Conservation (phyloP, 257 asterid species). For the Solanum paucissectum region DNA sequence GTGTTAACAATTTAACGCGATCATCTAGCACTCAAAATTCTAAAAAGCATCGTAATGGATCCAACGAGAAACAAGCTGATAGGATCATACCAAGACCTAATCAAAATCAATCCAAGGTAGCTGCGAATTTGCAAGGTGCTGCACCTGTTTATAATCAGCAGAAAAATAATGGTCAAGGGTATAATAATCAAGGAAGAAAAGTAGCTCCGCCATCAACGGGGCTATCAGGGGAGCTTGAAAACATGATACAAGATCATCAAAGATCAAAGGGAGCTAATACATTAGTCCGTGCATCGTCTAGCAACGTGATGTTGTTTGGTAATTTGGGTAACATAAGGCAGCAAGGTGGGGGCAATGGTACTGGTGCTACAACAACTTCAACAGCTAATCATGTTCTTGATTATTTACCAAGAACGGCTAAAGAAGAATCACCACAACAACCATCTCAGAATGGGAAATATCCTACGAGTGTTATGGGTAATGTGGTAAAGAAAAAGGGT, state of each 20-base stretch:
- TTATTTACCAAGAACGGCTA: constrained; percentile 23
- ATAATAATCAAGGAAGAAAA: constrained; percentile 23
- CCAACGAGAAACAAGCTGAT: constrained; percentile 21
- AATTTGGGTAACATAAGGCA: constrained; percentile 65
- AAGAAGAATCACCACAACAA: constrained; percentile 15
- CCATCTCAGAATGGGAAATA: constrained; percentile 15
- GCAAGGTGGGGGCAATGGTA: constrained; percentile 17
- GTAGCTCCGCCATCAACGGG: constrained; percentile 30
- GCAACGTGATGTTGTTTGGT: constrained; percentile 55
- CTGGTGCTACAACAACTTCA: background rate
- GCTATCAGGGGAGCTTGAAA: constrained; percentile 61
- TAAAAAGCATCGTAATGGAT: constrained; percentile 11
- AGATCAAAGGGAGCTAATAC: constrained; percentile 29
- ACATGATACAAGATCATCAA: constrained; percentile 69
- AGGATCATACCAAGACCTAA: constrained; percentile 55
- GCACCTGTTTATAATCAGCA: background rate
- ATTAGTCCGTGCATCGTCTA: constrained; percentile 62
- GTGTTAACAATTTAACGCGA: background rate
- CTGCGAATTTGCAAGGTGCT: background rate
- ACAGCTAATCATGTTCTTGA: constrained; percentile 14
- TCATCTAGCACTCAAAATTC: constrained; percentile 29
- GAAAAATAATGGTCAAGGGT: constrained; percentile 8
- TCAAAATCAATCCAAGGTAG: constrained; percentile 34
- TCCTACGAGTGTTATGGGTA: constrained; percentile 38
- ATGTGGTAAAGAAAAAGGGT: constrained; percentile 30